Evolutionary conservation across 805 yeast genomes (phyloP).

Genomic region (Candida ovalis): DNA sequence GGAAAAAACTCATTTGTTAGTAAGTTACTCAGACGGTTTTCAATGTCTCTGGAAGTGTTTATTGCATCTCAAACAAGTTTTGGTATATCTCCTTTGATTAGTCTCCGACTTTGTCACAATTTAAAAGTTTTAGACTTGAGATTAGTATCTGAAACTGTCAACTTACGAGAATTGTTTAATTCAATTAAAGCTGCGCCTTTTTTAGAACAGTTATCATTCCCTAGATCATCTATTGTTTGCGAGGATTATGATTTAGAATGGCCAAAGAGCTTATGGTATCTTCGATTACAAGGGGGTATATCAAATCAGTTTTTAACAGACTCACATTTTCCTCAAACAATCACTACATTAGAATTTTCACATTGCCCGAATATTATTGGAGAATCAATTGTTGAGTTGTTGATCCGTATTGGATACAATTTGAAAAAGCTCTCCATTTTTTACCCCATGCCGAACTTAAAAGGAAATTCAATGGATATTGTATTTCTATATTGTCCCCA

Average conservation of each 20-base stretch:
- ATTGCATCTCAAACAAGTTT: conserved; percentile 94
- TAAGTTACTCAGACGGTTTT: conserved; percentile 72
- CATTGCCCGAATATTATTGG: conserved; percentile 82
- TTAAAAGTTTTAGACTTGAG: conserved; percentile 71
- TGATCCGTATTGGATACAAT: conserved; percentile 62
- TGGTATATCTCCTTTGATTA: conserved; percentile 85
- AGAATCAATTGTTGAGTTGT: conserved; percentile 56
- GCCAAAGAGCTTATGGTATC: conserved; percentile 73
- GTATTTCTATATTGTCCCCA: conserved; percentile 77
- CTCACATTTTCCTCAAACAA: conserved; percentile 69
- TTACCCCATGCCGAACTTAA: conserved; percentile 85
- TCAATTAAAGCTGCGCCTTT: conserved; percentile 61
- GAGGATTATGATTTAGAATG: conserved; percentile 57
- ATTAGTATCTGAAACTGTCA: conserved; percentile 86
- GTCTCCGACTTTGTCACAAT: conserved; percentile 65
- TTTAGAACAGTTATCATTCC: conserved; percentile 77
- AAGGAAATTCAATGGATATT: conserved; percentile 65
- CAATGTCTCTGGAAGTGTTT: conserved; percentile 59
- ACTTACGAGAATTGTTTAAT: conserved; percentile 70
- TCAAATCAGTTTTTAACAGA: conserved; percentile 71
- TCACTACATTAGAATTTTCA: conserved; percentile 70
- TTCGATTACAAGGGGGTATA: conserved; percentile 86
- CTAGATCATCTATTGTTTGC: conserved; percentile 80
- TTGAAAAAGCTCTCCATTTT: conserved; percentile 61
- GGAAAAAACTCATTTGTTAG: conserved; percentile 93